Evolutionary conservation across 768 basidiomycete genomes (phyloP), one percentile per base, ranked within the genome.

Genomic region (Macrolepiota dolichaula): DNA sequence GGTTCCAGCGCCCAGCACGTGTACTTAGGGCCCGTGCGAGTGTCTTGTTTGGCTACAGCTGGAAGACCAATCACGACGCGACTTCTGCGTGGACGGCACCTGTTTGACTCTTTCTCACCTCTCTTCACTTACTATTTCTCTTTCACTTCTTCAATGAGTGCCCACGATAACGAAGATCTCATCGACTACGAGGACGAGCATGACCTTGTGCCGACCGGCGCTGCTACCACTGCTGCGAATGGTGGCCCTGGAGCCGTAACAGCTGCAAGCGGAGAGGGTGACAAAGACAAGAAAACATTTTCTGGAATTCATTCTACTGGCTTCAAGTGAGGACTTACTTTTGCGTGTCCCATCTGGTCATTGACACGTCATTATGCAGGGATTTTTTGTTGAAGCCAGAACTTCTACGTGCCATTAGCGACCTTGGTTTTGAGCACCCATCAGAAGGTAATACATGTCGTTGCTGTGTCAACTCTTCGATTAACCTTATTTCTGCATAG

Each of bases 221-320:
- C 79, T 32, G 77, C 76, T 24, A 66, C 76, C 38, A 69, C 83
- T 36, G 75, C 77, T 29, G 72, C 81, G 32, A 83, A 82, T 60
- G 84, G 81, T 55, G 79, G 80, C 62, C 59, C 59, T 40, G 60
- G 55, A 49, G 74, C 80, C 44, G 74, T 77, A 60, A 71, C 77
- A 47, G 75, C 79, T 40, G 75, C 76, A 49, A 81, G 78, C 61
- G 81, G 82, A 49, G 85, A 78, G 62, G 87, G 84, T 64, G 90
- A 88, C 67, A 93, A 91, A 76, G 91, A 92, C 68, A 94, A 94
- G 83, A 96, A 96, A 85, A 97, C 96, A 74, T 98, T 96, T 71
- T 96, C 97, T 63, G 97, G 97, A 32, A 98, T 99, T 70, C 97
- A 99, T 81, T 96, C 96, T n/a, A 99, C 97, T 64, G 97, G 97